Evolutionary conservation across 139 green algal species (phyloP).

Genomic region (Coelastrella sp.): DNA sequence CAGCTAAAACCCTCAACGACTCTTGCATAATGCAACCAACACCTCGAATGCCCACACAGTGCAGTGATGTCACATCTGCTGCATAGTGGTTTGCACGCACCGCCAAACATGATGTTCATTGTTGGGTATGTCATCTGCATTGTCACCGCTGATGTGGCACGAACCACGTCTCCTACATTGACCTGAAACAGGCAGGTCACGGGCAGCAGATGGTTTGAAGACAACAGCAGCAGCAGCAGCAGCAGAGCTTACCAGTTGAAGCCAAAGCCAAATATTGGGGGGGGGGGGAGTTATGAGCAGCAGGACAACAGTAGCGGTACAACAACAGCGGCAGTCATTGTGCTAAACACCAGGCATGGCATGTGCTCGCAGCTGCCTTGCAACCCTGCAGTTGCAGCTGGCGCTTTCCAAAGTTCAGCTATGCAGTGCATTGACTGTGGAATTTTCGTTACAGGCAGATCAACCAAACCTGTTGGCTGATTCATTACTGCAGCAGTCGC

Average conservation of each 20-base stretch:
- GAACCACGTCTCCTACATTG: slow-evolving; percentile 21
- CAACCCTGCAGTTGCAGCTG: too few species aligned
- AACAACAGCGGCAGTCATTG: too few species aligned
- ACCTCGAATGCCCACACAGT: neutral
- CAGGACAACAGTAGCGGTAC: too few species aligned
- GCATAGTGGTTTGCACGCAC: neutral
- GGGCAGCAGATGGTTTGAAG: neutral
- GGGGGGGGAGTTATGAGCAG: too few species aligned
- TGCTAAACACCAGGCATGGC: too few species aligned
- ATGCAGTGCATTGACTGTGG: too few species aligned
- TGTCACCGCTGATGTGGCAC: slow-evolving; percentile 12
- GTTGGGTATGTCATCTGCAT: slow-evolving; percentile 48
- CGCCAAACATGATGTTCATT: slow-evolving; percentile 40
- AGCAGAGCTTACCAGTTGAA: too few species aligned
- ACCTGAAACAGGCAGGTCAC: neutral
- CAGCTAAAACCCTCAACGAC: neutral
- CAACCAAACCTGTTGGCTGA: too few species aligned
- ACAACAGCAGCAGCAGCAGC: neutral
- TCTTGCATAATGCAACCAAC: neutral
- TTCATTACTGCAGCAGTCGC: neutral
- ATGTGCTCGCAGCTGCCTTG: too few species aligned
- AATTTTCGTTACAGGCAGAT: too few species aligned
- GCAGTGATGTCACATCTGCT: neutral
- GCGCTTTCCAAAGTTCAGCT: too few species aligned
- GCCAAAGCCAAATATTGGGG: too few species aligned